These are phyloP conservation scores for Sporothrix protearum DNA, from an alignment of 2,329 filamentous ascomycete genomes.

Conservation along the genomic window DNA sequence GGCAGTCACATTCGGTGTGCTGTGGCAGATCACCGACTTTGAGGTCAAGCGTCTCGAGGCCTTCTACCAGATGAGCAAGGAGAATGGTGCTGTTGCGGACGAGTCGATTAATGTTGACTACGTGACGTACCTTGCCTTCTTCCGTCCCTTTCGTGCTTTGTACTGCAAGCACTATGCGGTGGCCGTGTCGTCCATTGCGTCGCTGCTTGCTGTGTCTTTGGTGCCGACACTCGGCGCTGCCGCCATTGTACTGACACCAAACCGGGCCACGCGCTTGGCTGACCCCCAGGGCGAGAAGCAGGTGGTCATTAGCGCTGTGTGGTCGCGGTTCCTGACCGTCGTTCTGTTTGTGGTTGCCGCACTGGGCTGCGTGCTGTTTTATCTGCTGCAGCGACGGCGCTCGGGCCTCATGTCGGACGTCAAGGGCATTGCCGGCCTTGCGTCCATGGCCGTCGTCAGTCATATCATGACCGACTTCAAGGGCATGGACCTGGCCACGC, in stretches of 20 bases:
- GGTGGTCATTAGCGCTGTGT: slow-evolving; percentile 54
- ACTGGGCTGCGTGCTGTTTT: slow-evolving; percentile 56
- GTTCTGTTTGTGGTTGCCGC: slow-evolving; percentile 56
- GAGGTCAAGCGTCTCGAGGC: slow-evolving; percentile 65
- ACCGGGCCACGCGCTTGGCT: slow-evolving; percentile 43
- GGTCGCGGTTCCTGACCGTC: slow-evolving; percentile 59
- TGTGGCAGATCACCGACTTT: slow-evolving; percentile 65
- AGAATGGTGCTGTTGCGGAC: slow-evolving; percentile 57
- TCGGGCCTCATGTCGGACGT: slow-evolving; percentile 66
- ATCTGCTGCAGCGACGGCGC: slow-evolving; percentile 57
- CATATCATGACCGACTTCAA: slow-evolving; percentile 73
- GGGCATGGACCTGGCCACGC: slow-evolving; percentile 64
- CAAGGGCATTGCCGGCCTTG: slow-evolving; percentile 68
- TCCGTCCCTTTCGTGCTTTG: slow-evolving; percentile 61
- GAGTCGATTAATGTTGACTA: slow-evolving; percentile 73
- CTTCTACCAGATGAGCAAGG: slow-evolving; percentile 62
- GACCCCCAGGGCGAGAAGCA: slow-evolving; percentile 47
- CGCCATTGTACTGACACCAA: slow-evolving; percentile 55
- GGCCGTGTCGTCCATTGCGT: slow-evolving; percentile 61
- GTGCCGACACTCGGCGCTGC: slow-evolving; percentile 67
- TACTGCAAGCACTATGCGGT: slow-evolving; percentile 65
- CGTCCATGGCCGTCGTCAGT: slow-evolving; percentile 69
- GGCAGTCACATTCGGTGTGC: slow-evolving; percentile 58
- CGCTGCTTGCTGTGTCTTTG: slow-evolving; percentile 62
- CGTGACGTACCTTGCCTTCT: slow-evolving; percentile 62